phyloP scores from a whole-genome alignment of 352 stramenopile species.

The Poterioochromonas sp. region DNA sequence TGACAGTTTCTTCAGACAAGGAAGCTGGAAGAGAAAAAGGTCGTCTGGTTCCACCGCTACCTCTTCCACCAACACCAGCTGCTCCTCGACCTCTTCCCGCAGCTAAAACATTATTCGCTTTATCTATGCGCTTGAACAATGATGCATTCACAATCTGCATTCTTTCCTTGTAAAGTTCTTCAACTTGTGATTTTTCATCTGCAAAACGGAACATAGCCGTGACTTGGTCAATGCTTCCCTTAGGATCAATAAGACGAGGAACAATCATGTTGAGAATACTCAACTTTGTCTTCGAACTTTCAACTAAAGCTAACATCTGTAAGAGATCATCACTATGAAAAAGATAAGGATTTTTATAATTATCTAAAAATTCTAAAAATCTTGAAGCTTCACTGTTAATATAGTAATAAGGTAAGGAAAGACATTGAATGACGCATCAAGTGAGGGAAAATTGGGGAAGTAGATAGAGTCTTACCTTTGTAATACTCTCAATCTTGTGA shows the following conservation, averaged over 20 bases:
- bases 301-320: not conserved
- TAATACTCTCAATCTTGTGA: not conserved
- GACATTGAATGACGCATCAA: not conserved
- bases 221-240: not conserved
- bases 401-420: not conserved
- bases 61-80: not conserved
- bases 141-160: not conserved
- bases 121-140: too few species aligned
- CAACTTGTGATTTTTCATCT: slow-evolving; percentile 27
- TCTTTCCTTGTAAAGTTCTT: slow-evolving; percentile 28
- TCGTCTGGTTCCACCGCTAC: not conserved
- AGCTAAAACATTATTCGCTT: not conserved
- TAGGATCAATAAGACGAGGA: slow-evolving; percentile 22
- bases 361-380: not conserved
- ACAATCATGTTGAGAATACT: slow-evolving; percentile 4
- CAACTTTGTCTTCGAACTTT: slow-evolving; percentile 2
- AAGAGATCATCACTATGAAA: slow-evolving; percentile 10
- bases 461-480: slow-evolving; percentile 1
- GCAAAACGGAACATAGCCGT: slow-evolving; percentile 25
- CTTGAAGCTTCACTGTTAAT: not conserved
- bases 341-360: not conserved
- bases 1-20: too few species aligned
- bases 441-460: not conserved
- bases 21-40: too few species aligned
- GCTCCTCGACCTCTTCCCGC: not conserved